A percentile compares a stretch with the other conserved stretches of the same genome.
Evolutionary conservation across 192 early-diverging fungal species (phyloP).

Genomic region (Physocladia obscura): DNA sequence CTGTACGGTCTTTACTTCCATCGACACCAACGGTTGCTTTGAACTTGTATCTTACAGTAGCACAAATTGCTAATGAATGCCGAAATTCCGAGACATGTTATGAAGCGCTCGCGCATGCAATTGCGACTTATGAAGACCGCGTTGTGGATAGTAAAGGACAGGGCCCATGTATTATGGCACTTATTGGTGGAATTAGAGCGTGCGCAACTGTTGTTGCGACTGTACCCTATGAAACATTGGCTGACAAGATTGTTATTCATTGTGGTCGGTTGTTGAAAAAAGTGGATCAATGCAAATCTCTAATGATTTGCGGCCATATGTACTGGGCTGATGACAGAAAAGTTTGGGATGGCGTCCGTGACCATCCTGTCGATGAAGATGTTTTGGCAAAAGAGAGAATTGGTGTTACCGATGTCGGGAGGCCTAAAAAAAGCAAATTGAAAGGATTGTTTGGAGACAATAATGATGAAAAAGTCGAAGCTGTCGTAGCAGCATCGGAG

Average conservation of each 20-base stretch:
- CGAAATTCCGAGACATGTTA: conserved; percentile 93
- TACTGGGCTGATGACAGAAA: conserved; percentile 75
- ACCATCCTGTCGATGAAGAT: conserved; percentile 4
- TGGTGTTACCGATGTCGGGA: conserved; percentile 13
- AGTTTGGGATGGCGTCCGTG: neutral
- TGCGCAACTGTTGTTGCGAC: conserved; percentile 73
- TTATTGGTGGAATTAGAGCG: conserved; percentile 73
- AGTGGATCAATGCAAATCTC: conserved; percentile 88
- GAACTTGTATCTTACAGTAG: conserved; percentile 82
- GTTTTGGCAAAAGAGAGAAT: neutral
- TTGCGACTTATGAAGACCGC: conserved; percentile 95
- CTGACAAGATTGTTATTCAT: conserved; percentile 87
- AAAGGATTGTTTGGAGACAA: conserved; percentile 23
- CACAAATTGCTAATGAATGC: conserved; percentile 80
- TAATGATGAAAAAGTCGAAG: conserved; percentile 5
- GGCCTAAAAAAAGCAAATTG: conserved; percentile 5
- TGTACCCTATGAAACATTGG: conserved; percentile 95
- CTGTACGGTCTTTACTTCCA: neutral
- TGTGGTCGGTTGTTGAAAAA: conserved; percentile 89
- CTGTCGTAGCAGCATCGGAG: conserved; percentile 48
- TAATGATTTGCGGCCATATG: conserved; percentile 81
- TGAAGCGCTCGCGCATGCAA: conserved; percentile 93
- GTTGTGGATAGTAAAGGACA: conserved; percentile 91
- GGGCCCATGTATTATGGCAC: conserved; percentile 82
- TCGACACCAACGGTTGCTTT: conserved; percentile 62